A percentile compares a stretch with the other conserved stretches of the same genome.
Conservation (phyloP, 2,329 filamentous ascomycete species). For the Dryadomyces quercus-mongolicae region DNA sequence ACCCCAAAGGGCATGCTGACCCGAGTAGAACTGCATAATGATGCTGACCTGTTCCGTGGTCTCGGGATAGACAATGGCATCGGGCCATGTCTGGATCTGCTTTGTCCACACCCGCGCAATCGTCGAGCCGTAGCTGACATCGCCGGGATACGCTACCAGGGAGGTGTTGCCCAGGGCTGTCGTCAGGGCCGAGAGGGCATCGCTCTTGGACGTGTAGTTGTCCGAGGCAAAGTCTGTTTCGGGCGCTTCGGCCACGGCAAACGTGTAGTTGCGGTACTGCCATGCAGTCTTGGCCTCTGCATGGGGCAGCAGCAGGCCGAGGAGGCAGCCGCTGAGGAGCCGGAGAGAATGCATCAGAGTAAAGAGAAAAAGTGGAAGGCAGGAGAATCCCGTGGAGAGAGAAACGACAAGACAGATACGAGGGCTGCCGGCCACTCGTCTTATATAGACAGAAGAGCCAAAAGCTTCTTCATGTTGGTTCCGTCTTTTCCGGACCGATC, state of each 20-base stretch:
- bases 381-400: neutral
- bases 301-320: neutral
- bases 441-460: neutral
- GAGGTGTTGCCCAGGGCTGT: neutral
- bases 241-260: neutral
- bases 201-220: constrained; percentile 1
- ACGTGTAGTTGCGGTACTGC: constrained; percentile 4
- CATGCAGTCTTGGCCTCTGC: constrained; percentile 2
- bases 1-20: neutral
- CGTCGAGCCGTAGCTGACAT: neutral
- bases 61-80: constrained; percentile 2
- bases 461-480: too few species aligned
- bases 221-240: neutral
- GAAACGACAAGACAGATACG: neutral
- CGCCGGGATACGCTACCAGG: neutral
- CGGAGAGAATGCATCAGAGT: neutral
- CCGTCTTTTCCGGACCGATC: too few species aligned
- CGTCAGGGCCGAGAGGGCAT: neutral
- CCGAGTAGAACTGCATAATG: constrained; percentile 3
- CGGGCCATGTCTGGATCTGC: constrained; percentile 1
- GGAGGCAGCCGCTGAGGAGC: neutral
- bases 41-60: constrained; percentile 3
- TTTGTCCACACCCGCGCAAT: constrained; percentile 1
- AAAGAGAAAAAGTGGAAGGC: neutral
- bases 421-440: neutral